These are phyloP conservation scores for Fagus crenata DNA, from an alignment of 306 rosid species.

Conservation along the genomic window DNA sequence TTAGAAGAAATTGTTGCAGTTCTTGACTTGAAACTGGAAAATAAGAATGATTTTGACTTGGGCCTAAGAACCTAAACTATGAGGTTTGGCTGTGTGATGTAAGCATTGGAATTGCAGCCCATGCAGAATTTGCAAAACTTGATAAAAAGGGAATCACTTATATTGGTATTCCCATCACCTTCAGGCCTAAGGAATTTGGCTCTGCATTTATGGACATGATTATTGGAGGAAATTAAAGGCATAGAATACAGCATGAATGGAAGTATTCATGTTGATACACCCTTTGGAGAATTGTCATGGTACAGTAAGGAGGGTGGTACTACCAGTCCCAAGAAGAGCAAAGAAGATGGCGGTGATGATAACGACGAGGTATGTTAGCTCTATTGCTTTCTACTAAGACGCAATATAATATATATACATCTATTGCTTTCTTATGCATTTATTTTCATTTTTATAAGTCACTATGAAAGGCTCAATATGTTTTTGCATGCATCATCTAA, in stretches of 20 bases:
- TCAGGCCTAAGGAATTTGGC: conserved; percentile 91
- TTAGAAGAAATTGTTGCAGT: conserved; percentile 83
- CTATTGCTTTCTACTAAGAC: not conserved
- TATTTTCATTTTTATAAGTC: not conserved
- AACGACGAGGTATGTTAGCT: conserved; percentile 63
- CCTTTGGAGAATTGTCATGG: conserved; percentile 92
- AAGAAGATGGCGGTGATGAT: conserved; percentile 60
- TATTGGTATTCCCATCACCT: conserved; percentile 75
- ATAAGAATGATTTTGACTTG: conserved; percentile 89
- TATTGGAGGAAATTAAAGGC: conserved; percentile 90
- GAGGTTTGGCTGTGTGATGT: conserved; percentile 83
- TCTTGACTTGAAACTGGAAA: conserved; percentile 87
- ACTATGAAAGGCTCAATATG: not conserved
- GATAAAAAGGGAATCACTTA: conserved; percentile 55
- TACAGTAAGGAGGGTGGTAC: conserved; percentile 91
- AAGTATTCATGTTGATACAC: conserved; percentile 75
- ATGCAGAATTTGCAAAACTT: conserved; percentile 62
- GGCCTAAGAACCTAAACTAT: conserved; percentile 67
- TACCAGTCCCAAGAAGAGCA: conserved; percentile 78
- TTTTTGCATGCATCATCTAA: not conserved
- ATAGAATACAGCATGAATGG: conserved; percentile 85
- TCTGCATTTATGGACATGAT: conserved; percentile 98
- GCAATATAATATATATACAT: not conserved
- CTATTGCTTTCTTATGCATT: not conserved
- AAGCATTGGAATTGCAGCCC: conserved; percentile 75